Base-by-base conservation (phyloP, 164 flowering plant genomes). In the Nymphaea thermarum region DNA sequence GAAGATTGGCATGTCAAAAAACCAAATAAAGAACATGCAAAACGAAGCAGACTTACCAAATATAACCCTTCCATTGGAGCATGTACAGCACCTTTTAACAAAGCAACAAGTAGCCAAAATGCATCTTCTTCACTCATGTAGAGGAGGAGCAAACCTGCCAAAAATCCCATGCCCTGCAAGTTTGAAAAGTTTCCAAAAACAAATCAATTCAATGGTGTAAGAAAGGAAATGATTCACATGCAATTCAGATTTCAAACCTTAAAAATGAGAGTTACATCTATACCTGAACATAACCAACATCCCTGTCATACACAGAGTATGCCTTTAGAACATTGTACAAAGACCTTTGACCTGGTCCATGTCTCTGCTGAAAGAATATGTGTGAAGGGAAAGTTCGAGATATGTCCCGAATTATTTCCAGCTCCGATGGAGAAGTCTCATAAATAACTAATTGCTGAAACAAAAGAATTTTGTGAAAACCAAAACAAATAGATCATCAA, bases 111-210 rank as follows among this genome's bases (percentile, higher is more conserved):
- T 61, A 95, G 72, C 98, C 99, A 95, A 77, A 95, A 95, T 64
- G 98, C 99, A 85, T 95, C 99, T 78, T 95, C 99, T 79, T 95
- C 99, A 70, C 99, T 88, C 99, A 95, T 95, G 72, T 95, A 95
- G 67, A 95, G 99, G 75, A 95, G 98, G 82, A 95, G 77, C 4
- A 95, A 75, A 73, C 96, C 99, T 68, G 96, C 96, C 69, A 95
- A 73, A 79, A 91, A 95, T 18, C 99, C 98, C 99, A 95, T 95
- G 18, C 99, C 99, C 96, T 94, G 85, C 77, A 82, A 71, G 71
- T 70, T 42, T 64, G 55, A 47, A 47, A 2, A 47, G 12, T 7
- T 4, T 47, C 55, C 55, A 47, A 67, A 60, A 65, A 65, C 42
- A 12, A 42, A 63, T 7, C 16, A n/a, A 2, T 11, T 61, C 42